Evolutionary conservation across 129 eudicot species (phyloP).

Genomic region (Tagetes erecta): DNA sequence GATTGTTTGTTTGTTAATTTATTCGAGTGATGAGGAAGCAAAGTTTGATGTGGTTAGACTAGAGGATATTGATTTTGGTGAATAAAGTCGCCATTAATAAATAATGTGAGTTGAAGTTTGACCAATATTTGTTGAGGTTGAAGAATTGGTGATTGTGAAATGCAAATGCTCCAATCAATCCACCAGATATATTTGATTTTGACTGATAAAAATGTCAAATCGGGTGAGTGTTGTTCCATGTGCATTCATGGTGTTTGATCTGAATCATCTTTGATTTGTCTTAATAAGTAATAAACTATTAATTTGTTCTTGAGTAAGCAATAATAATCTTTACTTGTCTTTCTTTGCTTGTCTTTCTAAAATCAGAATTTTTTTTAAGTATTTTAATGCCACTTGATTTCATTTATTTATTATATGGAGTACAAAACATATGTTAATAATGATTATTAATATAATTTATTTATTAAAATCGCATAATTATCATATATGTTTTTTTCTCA

Average conservation of each 20-base stretch:
- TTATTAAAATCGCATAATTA: too few species aligned
- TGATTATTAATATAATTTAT: too few species aligned
- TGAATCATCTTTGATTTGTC: background rate
- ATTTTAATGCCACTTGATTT: too few species aligned
- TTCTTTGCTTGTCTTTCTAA: too few species aligned
- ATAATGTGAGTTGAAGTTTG: slow-evolving; percentile 31
- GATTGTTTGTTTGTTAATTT: slow-evolving; percentile 17
- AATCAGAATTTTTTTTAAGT: too few species aligned
- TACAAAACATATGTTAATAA: too few species aligned
- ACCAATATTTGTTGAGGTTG: slow-evolving; percentile 13
- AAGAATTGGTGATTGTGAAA: slow-evolving; percentile 20
- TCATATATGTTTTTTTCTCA: too few species aligned
- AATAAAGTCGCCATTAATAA: slow-evolving; percentile 20
- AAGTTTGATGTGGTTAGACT: slow-evolving; percentile 14
- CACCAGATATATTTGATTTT: slow-evolving; percentile 19
- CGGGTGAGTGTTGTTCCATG: slow-evolving; percentile 4
- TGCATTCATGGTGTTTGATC: background rate
- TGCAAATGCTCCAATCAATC: slow-evolving; percentile 9
- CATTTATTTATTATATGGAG: too few species aligned
- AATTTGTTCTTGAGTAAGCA: too few species aligned
- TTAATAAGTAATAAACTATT: too few species aligned
- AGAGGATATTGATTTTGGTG: slow-evolving; percentile 17
- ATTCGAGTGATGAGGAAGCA: slow-evolving; percentile 24
- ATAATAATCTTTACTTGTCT: too few species aligned
- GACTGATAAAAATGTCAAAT: slow-evolving; percentile 19